Percentiles rank a stretch among this genome's conserved stretches.
Conservation (phyloP, 2,329 filamentous ascomycete species). For the Didymella exigua region DNA sequence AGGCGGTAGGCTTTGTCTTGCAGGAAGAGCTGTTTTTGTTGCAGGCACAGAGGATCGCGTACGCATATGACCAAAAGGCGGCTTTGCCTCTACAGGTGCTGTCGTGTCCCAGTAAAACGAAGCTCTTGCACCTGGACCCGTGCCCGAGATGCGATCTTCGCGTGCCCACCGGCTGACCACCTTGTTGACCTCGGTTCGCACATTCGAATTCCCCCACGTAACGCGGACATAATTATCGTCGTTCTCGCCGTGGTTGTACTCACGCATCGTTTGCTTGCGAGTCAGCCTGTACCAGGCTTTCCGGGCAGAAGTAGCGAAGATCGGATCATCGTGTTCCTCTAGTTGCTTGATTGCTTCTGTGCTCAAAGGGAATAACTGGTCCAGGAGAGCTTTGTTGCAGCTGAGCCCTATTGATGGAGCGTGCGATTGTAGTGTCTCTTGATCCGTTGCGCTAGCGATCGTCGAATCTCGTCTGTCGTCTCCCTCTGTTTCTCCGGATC, state of each 20-base stretch:
- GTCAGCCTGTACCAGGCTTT: slow-evolving; percentile 51
- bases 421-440: not conserved
- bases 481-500: not conserved
- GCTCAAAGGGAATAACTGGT: slow-evolving; percentile 33
- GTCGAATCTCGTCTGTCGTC: not conserved
- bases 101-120: slow-evolving; percentile 49
- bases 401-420: not conserved
- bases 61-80: slow-evolving; percentile 26
- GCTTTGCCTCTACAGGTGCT: slow-evolving; percentile 25
- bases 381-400: slow-evolving; percentile 31
- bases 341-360: slow-evolving; percentile 12
- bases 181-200: slow-evolving; percentile 44
- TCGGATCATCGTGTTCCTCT: slow-evolving; percentile 36
- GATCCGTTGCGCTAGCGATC: not conserved
- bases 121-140: slow-evolving; percentile 40
- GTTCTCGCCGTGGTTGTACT: slow-evolving; percentile 43
- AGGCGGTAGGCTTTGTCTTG: slow-evolving; percentile 28
- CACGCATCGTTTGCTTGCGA: slow-evolving; percentile 47
- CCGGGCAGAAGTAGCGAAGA: slow-evolving; percentile 42
- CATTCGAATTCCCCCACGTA: slow-evolving; percentile 43
- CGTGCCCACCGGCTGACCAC: slow-evolving; percentile 45
- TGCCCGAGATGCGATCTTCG: slow-evolving; percentile 47
- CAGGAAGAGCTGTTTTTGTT: slow-evolving; percentile 22
- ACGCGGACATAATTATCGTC: slow-evolving; percentile 48
- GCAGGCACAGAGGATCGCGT: slow-evolving; percentile 31